A percentile compares a stretch with the other conserved stretches of the same genome.
Evolutionary conservation across 2,329 filamentous ascomycete species (phyloP).

Genomic region (Beauveria sp.): DNA sequence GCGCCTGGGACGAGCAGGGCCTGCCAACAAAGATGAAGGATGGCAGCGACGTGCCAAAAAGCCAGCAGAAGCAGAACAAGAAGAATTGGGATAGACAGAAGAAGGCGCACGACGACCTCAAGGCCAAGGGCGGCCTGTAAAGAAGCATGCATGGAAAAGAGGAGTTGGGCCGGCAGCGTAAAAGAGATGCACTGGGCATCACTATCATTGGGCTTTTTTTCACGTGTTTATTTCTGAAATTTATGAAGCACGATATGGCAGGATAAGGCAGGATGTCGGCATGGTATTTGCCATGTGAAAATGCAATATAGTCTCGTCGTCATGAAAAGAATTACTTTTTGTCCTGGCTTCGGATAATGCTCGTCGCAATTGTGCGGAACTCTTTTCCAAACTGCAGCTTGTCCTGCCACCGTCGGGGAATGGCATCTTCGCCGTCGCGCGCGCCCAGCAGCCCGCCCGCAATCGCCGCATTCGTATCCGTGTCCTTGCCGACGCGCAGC

Average conservation of each 20-base stretch:
- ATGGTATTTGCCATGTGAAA: background rate
- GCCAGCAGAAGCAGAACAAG: conserved; percentile 68
- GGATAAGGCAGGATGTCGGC: background rate
- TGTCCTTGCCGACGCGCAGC: conserved; percentile 35
- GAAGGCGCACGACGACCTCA: conserved; percentile 63
- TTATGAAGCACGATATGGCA: background rate
- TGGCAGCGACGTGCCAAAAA: conserved; percentile 76
- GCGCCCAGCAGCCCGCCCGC: conserved; percentile 39
- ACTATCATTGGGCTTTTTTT: background rate
- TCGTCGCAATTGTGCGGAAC: conserved; percentile 19
- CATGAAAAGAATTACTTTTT: background rate
- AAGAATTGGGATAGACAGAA: conserved; percentile 91
- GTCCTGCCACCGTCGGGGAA: conserved; percentile 33
- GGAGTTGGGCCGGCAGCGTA: conserved; percentile 7
- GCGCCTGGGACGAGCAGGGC: conserved; percentile 76
- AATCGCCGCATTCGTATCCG: conserved; percentile 40
- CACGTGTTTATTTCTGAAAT: background rate
- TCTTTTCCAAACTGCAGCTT: conserved; percentile 33
- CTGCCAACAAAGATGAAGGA: conserved; percentile 70
- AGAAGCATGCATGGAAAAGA: conserved; percentile 11
- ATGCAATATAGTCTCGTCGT: background rate
- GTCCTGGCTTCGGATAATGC: background rate
- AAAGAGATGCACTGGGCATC: background rate
- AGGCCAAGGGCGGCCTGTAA: conserved; percentile 24
- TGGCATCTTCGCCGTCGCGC: conserved; percentile 32